Conservation (phyloP, 805 yeast species). For the Wickerhamomyces sydowiorum region DNA sequence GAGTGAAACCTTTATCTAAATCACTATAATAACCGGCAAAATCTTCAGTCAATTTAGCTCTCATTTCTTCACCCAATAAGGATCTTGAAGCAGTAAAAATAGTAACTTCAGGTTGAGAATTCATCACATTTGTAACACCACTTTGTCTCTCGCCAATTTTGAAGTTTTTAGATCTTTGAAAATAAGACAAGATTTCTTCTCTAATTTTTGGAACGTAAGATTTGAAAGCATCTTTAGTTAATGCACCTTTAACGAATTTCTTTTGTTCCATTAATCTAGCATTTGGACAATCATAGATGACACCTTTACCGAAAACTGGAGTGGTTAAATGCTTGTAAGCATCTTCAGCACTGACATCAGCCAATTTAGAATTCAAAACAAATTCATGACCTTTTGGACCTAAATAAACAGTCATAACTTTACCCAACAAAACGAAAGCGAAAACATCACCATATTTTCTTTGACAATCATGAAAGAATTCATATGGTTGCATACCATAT, state of each 20-base stretch:
- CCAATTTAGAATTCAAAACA: constrained; percentile 82
- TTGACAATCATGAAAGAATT: constrained; percentile 76
- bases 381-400: constrained; percentile 99
- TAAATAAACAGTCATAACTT: constrained; percentile 88
- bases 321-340: constrained; percentile 96
- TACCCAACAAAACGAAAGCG: constrained; percentile 84
- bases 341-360: constrained; percentile 92
- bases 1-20: constrained; percentile 95
- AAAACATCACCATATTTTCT: constrained; percentile 88
- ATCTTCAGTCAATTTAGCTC: constrained; percentile 71
- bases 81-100: constrained; percentile 94
- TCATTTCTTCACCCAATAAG: constrained; percentile 85
- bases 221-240: constrained; percentile 79
- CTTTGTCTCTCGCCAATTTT: constrained; percentile 29
- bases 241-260: constrained; percentile 88
- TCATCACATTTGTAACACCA: constrained; percentile 65
- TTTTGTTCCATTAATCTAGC: constrained; percentile 94
- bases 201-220: constrained; percentile 83
- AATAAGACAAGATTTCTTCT: constrained; percentile 68
- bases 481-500: constrained; percentile 92
- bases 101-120: constrained; percentile 89
- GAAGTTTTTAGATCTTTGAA: constrained; percentile 47
- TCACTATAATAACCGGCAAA: constrained; percentile 86
- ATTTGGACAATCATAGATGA: constrained; percentile 95
- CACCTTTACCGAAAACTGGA: constrained; percentile 98